Evolutionary conservation across 148 eudicot genomes (phyloP).

Genomic region (Camellia japonica): DNA sequence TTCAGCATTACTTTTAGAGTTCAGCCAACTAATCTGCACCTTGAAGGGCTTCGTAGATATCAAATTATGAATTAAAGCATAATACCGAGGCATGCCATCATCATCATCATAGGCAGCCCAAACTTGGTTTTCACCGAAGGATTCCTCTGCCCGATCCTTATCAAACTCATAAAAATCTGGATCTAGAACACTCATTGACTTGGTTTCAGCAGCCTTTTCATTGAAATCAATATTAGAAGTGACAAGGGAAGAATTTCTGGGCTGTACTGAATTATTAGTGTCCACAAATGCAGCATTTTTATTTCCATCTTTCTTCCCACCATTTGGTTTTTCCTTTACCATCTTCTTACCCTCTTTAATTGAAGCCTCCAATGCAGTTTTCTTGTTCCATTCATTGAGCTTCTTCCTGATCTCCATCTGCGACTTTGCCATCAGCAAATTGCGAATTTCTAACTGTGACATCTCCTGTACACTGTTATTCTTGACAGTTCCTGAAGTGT

Average conservation of each 20-base stretch:
- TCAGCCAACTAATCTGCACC: slow-evolving; percentile 78
- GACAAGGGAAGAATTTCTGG: slow-evolving; percentile 8
- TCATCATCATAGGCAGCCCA: slow-evolving; percentile 88
- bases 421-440: slow-evolving; percentile 47
- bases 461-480: slow-evolving; percentile 26
- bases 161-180: slow-evolving; percentile 75
- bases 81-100: slow-evolving; percentile 87
- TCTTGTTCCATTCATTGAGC: slow-evolving; percentile 35
- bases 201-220: slow-evolving; percentile 23
- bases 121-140: slow-evolving; percentile 63
- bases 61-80: slow-evolving; percentile 64
- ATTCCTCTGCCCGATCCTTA: slow-evolving; percentile 46
- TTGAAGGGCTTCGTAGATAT: slow-evolving; percentile 64
- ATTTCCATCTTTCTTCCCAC: slow-evolving; percentile 17
- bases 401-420: slow-evolving; percentile 42
- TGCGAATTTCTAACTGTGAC: slow-evolving; percentile 41
- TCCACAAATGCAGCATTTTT: slow-evolving; percentile 10
- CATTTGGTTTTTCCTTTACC: background rate
- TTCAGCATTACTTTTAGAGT: slow-evolving; percentile 50
- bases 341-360: too few relatives aligned
- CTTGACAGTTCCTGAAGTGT: slow-evolving; percentile 9
- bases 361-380: slow-evolving; percentile 14
- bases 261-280: slow-evolving; percentile 3
- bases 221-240: slow-evolving; percentile 22
- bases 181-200: slow-evolving; percentile 56